These are phyloP conservation scores for Talaromyces funiculosus DNA, from an alignment of 2,329 filamentous ascomycete genomes.

Conservation along the genomic window DNA sequence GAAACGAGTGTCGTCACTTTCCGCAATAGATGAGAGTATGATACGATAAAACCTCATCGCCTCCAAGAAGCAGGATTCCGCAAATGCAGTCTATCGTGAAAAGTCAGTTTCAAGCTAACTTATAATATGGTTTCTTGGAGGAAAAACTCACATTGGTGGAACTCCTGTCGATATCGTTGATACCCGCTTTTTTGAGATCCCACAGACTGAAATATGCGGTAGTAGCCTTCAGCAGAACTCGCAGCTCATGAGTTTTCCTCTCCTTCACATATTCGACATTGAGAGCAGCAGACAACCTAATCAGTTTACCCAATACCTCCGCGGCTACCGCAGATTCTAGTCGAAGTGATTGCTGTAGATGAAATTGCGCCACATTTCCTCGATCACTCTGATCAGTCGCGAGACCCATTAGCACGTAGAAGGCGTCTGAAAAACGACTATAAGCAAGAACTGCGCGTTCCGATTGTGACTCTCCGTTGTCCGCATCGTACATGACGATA, in stretches of 20 bases:
- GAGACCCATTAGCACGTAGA: conserved; percentile 28
- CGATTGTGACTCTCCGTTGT: background rate
- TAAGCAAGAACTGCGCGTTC: conserved; percentile 26
- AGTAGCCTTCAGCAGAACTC: conserved; percentile 31
- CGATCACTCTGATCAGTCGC: conserved; percentile 22
- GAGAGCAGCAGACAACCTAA: conserved; percentile 29
- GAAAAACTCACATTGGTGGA: conserved; percentile 28
- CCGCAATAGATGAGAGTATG: conserved; percentile 22
- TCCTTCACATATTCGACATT: conserved; percentile 26
- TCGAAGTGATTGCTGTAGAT: conserved; percentile 36
- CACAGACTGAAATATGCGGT: conserved; percentile 33
- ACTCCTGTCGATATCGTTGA: conserved; percentile 28
- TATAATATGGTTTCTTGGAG: background rate
- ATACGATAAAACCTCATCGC: conserved; percentile 30
- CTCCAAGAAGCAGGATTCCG: conserved; percentile 30
- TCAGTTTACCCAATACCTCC: conserved; percentile 31
- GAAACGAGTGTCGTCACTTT: conserved; percentile 28
- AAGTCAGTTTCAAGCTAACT: conserved; percentile 11
- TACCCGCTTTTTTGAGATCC: conserved; percentile 32
- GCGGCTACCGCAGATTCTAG: conserved; percentile 32
- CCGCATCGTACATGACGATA: conserved; percentile 3
- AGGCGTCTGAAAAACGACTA: conserved; percentile 29
- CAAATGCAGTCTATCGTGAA: conserved; percentile 19
- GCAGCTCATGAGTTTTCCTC: conserved; percentile 28
- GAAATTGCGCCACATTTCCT: conserved; percentile 31